Base-by-base conservation (phyloP, 169 alveolate genomes). In the Perkinsus olseni region DNA sequence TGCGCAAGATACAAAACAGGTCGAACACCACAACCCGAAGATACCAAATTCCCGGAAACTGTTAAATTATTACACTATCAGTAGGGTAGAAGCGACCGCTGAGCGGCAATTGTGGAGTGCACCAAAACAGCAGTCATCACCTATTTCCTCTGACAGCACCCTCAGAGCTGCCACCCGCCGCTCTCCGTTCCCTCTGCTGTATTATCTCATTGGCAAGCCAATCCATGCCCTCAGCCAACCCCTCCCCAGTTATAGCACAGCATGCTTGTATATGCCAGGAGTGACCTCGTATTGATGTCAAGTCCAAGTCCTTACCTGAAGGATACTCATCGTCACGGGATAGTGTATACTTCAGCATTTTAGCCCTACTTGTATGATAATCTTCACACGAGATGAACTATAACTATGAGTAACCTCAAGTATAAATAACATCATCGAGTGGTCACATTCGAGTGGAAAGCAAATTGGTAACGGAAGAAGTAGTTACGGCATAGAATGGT, bases 251-350 rank as follows among this genome's bases (percentile, higher is more conserved):
- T 36, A 97, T 92, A 34, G 98, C 98, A 62, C 97, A 95, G 91
- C 99, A 98, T n/a, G 98, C 96, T 40, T 95, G 96, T n/a, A 98
- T 97, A 62, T 97, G 96, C 99, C 99, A 98, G 92, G 96, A 97
- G 94, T 98, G 96, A 10, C 96, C 94, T 38, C 50, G 39, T 38
- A 91, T 91, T 31, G 39, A 38, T 8, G 39, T 39, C 38, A 91
- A 36, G 74, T 31, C 36, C 0, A 91, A 4, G 20, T 28, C 39
- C 74, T 40, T 62, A 28, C 82, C 82, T 62, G 34, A 40, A 40
- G n/a, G n/a, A n/a, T n/a, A n/a, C n/a, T n/a, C n/a, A n/a, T n/a
- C n/a, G n/a, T n/a, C n/a, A n/a, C n/a, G n/a, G 21, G 50, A 40
- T 40, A 40, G 11, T 11, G 50, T 11, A 6, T 40, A 11, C 50